A percentile compares a stretch with the other conserved stretches of the same genome.
phyloP scores from a whole-genome alignment of 257 asterid species.

The Misopates orontium region DNA sequence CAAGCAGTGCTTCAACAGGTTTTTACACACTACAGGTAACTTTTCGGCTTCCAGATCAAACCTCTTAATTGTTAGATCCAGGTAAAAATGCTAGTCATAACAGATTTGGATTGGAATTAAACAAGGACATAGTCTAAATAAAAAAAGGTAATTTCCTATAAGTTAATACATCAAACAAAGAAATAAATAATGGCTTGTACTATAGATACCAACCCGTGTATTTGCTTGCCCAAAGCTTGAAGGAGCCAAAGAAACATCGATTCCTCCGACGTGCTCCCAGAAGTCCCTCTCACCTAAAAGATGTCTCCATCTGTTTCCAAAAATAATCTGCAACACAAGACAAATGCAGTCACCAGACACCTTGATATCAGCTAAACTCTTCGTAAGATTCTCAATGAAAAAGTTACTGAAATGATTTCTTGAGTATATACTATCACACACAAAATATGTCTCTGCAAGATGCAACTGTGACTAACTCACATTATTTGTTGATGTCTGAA shows the following conservation, averaged over 20 bases:
- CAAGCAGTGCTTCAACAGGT: conserved; percentile 13
- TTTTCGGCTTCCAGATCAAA: conserved; percentile 19
- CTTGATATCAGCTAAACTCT: neutral
- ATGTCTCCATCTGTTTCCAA: conserved; percentile 93
- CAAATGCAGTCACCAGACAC: conserved; percentile 12
- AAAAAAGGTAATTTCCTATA: conserved; percentile 4
- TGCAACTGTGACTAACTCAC: conserved; percentile 42
- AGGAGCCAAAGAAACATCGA: conserved; percentile 80
- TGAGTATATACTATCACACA: neutral
- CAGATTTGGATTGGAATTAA: conserved; percentile 6
- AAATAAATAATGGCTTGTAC: conserved; percentile 17
- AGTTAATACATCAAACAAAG: conserved; percentile 20
- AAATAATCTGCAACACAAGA: conserved; percentile 60
- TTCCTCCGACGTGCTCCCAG: conserved; percentile 98
- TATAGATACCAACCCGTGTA: conserved; percentile 61
- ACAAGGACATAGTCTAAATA: conserved; percentile 7
- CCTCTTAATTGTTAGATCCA: neutral
- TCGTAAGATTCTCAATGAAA: neutral
- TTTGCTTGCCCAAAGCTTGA: conserved; percentile 97
- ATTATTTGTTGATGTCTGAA: conserved; percentile 79
- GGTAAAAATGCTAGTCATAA: conserved; percentile 8
- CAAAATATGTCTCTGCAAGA: neutral
- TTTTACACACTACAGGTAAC: conserved; percentile 13
- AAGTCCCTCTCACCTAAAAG: conserved; percentile 87
- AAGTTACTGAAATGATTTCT: neutral